Conservation (phyloP, 345 rosid genomes). For the Rhodomyrtus tomentosa region DNA sequence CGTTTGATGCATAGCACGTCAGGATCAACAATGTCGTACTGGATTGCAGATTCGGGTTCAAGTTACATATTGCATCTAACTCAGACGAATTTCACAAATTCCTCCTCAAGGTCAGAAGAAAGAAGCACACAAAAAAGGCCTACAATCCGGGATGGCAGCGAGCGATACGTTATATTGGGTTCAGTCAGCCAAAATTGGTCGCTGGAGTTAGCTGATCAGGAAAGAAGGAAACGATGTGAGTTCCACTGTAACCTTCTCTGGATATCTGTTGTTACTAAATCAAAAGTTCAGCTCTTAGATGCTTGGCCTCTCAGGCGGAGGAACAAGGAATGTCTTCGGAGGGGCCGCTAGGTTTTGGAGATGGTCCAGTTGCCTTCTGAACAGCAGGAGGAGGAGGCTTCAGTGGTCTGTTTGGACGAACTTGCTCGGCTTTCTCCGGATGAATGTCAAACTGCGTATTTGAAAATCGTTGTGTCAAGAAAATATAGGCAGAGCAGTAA, state of each 20-base stretch:
- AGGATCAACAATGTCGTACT: neutral
- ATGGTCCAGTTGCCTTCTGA: conserved; percentile 18
- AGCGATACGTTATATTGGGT: neutral
- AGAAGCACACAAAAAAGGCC: neutral
- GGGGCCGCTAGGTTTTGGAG: conserved; percentile 17
- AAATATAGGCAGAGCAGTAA: neutral
- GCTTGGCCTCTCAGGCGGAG: conserved; percentile 41
- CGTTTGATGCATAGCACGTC: neutral
- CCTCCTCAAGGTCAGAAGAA: neutral
- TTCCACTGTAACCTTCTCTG: neutral
- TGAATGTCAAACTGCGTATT: conserved; percentile 48
- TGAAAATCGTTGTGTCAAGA: neutral
- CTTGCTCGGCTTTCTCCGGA: conserved; percentile 32
- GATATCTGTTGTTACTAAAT: neutral
- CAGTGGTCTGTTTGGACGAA: conserved; percentile 59
- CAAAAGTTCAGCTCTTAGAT: neutral
- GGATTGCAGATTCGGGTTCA: neutral
- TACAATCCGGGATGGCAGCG: neutral
- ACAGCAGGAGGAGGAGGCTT: conserved; percentile 31
- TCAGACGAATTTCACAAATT: neutral
- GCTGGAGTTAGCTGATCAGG: neutral
- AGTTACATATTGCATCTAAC: neutral
- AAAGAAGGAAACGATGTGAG: neutral
- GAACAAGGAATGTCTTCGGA: conserved; percentile 57
- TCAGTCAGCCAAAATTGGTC: neutral